phyloP scores from a whole-genome alignment of 306 rosid species.

The Rosa rugosa region DNA sequence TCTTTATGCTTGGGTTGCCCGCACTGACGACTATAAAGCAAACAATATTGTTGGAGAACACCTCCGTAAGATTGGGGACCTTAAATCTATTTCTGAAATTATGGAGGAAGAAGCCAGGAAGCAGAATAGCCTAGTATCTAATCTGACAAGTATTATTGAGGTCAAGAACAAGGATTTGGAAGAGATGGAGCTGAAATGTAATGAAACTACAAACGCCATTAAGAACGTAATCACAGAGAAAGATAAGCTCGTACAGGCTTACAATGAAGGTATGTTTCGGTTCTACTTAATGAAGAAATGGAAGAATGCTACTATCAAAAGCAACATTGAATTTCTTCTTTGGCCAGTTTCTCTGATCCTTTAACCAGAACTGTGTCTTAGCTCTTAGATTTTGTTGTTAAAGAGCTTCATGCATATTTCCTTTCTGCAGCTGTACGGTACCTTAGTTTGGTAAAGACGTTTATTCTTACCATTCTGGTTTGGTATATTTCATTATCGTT shows the following conservation, averaged over 20 bases:
- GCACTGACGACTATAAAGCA: conserved; percentile 65
- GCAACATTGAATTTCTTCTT: not conserved
- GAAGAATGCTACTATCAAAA: not conserved
- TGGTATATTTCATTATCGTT: conserved; percentile 16
- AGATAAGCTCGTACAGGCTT: conserved; percentile 61
- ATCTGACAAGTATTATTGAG: conserved; percentile 64
- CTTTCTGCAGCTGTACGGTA: conserved; percentile 20
- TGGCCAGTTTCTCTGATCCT: not conserved
- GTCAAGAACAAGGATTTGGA: conserved; percentile 56
- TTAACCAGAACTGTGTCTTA: not conserved
- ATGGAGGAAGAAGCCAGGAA: conserved; percentile 77
- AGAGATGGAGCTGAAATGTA: conserved; percentile 68
- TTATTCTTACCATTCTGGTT: conserved; percentile 26
- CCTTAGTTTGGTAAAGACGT: conserved; percentile 3
- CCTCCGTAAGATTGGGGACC: conserved; percentile 69
- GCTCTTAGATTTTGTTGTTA: conserved; percentile 13
- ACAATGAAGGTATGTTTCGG: conserved; percentile 63
- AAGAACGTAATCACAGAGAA: conserved; percentile 51
- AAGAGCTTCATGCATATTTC: conserved; percentile 17
- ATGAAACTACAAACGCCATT: conserved; percentile 56
- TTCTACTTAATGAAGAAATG: not conserved
- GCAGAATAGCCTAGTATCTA: conserved; percentile 63
- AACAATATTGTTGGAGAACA: conserved; percentile 67
- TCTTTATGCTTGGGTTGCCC: conserved; percentile 92
- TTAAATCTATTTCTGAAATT: conserved; percentile 65